Percentiles rank a stretch among this genome's conserved stretches.
These are phyloP conservation scores for Phaffia rhodozyma DNA, from an alignment of 1,284 basidiomycete genomes.

Conservation along the genomic window DNA sequence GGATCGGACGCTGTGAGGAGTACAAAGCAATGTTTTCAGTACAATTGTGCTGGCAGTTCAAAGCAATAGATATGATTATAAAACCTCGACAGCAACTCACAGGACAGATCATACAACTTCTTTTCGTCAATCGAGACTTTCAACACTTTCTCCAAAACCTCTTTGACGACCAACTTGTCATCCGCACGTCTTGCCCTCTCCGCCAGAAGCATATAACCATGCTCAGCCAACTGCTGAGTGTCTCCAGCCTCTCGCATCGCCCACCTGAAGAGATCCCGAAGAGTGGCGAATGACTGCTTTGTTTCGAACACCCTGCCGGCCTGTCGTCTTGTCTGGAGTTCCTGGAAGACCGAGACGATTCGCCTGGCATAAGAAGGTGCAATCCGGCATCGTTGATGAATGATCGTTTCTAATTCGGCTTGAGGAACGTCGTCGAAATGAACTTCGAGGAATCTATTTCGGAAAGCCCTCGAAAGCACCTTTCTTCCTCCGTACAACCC, in stretches of 20 bases:
- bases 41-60: neutral
- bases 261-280: constrained; percentile 97
- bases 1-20: neutral
- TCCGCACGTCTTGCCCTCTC: constrained; percentile 76
- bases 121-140: constrained; percentile 69
- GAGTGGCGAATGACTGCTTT: constrained; percentile 90
- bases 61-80: no score
- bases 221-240: constrained; percentile 86
- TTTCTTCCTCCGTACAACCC: constrained; percentile 96
- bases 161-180: constrained; percentile 79
- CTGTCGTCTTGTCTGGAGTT: constrained; percentile 85
- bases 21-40: neutral
- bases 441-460: constrained; percentile 97
- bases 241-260: constrained; percentile 76
- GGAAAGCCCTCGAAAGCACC: constrained; percentile 86
- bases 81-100: constrained; percentile 36
- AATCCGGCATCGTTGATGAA: constrained; percentile 77
- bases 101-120: constrained; percentile 53
- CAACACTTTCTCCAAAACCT: constrained; percentile 83
- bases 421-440: constrained; percentile 97
- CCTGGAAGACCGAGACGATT: constrained; percentile 85
- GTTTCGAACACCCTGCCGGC: constrained; percentile 90
- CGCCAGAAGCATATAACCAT: constrained; percentile 95
- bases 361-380: constrained; percentile 83
- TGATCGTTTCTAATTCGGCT: constrained; percentile 80